Evolutionary conservation across 345 rosid genomes (phyloP).

Genomic region (Noccaea bulbosa): DNA sequence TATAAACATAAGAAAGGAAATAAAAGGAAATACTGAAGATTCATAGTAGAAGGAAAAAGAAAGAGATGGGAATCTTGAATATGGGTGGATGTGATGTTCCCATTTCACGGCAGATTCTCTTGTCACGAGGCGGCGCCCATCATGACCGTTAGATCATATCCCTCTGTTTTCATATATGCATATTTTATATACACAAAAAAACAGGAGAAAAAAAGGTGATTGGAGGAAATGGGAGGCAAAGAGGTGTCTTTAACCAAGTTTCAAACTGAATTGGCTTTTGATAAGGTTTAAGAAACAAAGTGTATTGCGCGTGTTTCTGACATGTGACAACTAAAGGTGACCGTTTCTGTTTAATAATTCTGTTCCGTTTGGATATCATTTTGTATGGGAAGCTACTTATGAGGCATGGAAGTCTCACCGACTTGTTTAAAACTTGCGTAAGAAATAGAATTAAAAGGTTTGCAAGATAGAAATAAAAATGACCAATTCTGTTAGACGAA

Average conservation of each 20-base stretch:
- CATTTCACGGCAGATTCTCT: conserved; percentile 43
- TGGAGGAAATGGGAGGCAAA: conserved; percentile 43
- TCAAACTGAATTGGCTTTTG: conserved; percentile 34
- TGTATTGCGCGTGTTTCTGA: conserved; percentile 36
- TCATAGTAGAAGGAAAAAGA: conserved; percentile 10
- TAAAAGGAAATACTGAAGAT: too few species aligned
- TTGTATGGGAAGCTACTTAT: conserved; percentile 27
- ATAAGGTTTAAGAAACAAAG: conserved; percentile 35
- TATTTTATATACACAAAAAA: background rate
- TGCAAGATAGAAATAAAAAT: too few species aligned
- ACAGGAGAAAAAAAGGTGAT: conserved; percentile 28
- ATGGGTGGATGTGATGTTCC: conserved; percentile 42
- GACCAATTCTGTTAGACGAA: background rate
- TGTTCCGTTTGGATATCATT: conserved; percentile 24
- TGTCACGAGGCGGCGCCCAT: conserved; percentile 25
- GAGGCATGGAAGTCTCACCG: conserved; percentile 28
- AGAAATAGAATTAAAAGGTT: background rate
- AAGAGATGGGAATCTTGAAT: conserved; percentile 7
- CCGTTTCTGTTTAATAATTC: conserved; percentile 28
- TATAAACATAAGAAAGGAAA: background rate
- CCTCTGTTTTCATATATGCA: background rate
- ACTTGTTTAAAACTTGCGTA: background rate
- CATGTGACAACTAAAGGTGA: conserved; percentile 35
- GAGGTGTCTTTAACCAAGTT: conserved; percentile 32
- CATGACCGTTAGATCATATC: conserved; percentile 23